Evolutionary conservation across 2,329 filamentous ascomycete genomes (phyloP).

Genomic region (Talaromyces verruculosus): DNA sequence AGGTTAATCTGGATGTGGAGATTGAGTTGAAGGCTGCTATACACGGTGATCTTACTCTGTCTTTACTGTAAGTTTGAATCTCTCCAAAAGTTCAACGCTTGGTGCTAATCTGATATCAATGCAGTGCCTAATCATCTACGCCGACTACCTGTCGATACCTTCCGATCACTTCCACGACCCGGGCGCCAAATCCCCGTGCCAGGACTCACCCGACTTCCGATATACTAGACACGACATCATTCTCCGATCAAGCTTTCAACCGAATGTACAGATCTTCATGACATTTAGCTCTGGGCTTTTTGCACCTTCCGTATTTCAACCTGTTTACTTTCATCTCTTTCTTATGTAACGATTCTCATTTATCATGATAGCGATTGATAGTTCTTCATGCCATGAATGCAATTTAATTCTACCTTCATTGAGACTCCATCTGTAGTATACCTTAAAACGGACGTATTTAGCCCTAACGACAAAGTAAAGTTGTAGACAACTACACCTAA

Average conservation of each 20-base stretch:
- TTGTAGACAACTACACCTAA: background rate
- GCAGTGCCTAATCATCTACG: conserved; percentile 12
- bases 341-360: conserved; percentile 7
- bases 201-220: background rate
- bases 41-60: conserved; percentile 60
- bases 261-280: background rate
- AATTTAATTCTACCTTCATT: background rate
- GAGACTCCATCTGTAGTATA: background rate
- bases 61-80: conserved; percentile 38
- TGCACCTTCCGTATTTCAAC: background rate
- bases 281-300: conserved; percentile 3
- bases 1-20: conserved; percentile 60
- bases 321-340: background rate
- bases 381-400: background rate
- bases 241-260: background rate
- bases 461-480: background rate
- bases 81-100: too few relatives aligned
- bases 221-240: background rate
- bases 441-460: background rate
- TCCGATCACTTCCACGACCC: background rate
- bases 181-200: background rate
- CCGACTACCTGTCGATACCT: background rate
- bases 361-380: conserved; percentile 9
- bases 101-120: background rate
- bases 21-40: conserved; percentile 62